These are phyloP conservation scores for Coemansia guatemalensis DNA, from an alignment of 192 early-diverging fungal genomes.

Conservation along the genomic window DNA sequence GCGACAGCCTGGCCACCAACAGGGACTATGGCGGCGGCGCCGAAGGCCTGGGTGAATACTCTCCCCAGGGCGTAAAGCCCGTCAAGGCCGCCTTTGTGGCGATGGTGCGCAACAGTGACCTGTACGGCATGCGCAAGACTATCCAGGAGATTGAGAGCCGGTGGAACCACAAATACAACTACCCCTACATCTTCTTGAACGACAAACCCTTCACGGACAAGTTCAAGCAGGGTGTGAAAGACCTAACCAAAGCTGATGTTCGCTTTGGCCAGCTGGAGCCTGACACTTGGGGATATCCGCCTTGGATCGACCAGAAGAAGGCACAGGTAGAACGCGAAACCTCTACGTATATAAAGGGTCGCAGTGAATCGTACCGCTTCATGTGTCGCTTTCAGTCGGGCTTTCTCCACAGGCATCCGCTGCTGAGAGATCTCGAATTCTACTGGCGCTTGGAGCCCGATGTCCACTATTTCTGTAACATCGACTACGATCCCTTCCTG, in stretches of 20 bases:
- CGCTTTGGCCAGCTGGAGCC: constrained; percentile 41
- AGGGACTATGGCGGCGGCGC: constrained; percentile 20
- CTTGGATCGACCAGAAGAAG: constrained; percentile 49
- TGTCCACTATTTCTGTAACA: constrained; percentile 57
- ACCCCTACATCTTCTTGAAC: constrained; percentile 85
- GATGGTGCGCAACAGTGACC: constrained; percentile 67
- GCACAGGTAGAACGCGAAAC: constrained; percentile 31
- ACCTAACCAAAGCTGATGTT: constrained; percentile 27
- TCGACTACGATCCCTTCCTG: constrained; percentile 58
- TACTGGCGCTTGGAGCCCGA: constrained; percentile 63
- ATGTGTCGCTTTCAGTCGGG: constrained; percentile 51
- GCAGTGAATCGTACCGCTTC: constrained; percentile 40
- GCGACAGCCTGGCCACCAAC: constrained; percentile 15
- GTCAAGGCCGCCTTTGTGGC: constrained; percentile 63
- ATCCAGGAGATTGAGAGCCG: constrained; percentile 64
- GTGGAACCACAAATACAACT: constrained; percentile 72
- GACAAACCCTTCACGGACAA: constrained; percentile 68
- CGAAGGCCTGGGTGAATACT: background rate
- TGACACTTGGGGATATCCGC: constrained; percentile 43
- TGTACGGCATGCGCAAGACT: constrained; percentile 55
- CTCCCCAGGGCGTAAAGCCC: constrained; percentile 28
- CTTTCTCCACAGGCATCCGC: constrained; percentile 58
- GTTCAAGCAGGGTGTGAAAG: constrained; percentile 57
- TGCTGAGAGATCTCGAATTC: constrained; percentile 54
- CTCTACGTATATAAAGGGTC: constrained; percentile 37